These are phyloP conservation scores for Scenedesmus sp. DNA, from an alignment of 163 green algal genomes.

Conservation along the genomic window DNA sequence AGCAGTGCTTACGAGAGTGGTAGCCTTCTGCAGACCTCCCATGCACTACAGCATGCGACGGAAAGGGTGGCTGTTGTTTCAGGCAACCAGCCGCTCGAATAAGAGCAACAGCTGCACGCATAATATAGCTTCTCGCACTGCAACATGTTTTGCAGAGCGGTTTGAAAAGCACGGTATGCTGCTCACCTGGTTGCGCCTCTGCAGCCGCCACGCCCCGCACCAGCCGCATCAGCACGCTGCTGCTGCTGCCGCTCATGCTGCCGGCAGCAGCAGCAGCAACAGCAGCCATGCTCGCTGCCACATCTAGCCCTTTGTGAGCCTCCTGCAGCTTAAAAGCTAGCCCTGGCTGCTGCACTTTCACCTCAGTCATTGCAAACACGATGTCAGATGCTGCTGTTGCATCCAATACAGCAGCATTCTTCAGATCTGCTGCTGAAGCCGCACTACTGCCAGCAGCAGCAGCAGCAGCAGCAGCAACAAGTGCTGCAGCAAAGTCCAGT, in stretches of 20 bases:
- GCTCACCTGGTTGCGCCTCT: slow-evolving; percentile 21
- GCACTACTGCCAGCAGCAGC: not conserved
- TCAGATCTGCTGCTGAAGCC: not conserved
- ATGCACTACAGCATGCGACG: too few species aligned
- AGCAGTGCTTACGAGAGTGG: not conserved
- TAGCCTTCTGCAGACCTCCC: too few species aligned
- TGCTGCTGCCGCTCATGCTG: slow-evolving; percentile 21
- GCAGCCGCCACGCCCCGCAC: not conserved
- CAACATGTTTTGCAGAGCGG: too few species aligned
- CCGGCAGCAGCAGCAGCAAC: slow-evolving; percentile 20
- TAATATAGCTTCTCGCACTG: too few species aligned
- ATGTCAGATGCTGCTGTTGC: slow-evolving; percentile 11
- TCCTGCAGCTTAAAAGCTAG: slow-evolving; percentile 3
- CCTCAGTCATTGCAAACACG: not conserved
- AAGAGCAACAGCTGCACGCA: too few species aligned
- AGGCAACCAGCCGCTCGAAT: too few species aligned
- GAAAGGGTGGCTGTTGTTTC: too few species aligned
- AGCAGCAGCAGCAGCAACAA: slow-evolving; percentile 9
- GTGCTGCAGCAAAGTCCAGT: not conserved
- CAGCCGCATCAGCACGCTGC: slow-evolving; percentile 19
- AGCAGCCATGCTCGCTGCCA: slow-evolving; percentile 1
- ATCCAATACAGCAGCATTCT: not conserved
- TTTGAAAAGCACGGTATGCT: too few species aligned
- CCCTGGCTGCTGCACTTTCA: slow-evolving; percentile 6
- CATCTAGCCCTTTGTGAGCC: not conserved